Evolutionary conservation across 495 filamentous ascomycete species (phyloP), one percentile per base, ranked within the genome.

Genomic region (Penicillium paxilli): DNA sequence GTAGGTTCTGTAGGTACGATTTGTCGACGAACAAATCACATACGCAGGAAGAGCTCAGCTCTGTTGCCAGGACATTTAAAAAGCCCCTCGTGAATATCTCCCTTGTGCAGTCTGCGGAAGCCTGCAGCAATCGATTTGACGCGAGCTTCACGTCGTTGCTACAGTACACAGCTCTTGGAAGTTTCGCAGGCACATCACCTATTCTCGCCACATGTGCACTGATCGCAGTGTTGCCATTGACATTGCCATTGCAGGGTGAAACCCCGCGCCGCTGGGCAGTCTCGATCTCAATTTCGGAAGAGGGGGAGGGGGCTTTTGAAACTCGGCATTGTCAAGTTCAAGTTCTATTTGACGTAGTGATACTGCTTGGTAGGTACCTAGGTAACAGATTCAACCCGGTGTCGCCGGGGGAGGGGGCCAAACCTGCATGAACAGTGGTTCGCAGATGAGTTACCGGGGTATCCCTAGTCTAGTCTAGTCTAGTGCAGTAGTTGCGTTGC

Each of bases 361-460:
- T n/a, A n/a, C n/a, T n/a, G n/a, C n/a, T n/a, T n/a, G n/a, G n/a
- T n/a, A n/a, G n/a, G n/a, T n/a, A n/a, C n/a, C n/a, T n/a, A n/a
- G n/a, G n/a, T n/a, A n/a, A n/a, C 5, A 14, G 17, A 40, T 40
- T 40, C 33, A 37, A 5, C 35, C 21, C 21, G 41, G 5, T 22
- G 41, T 23, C 41, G 20, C 7, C 41, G 11, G 20, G 41, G 16
- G 11, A 10, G 41, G 16, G 44, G 38, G 49, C 46, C 50, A 50
- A 57, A 49, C 40, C 17, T 60, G 57, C 63, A 63, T 65, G 63
- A 65, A 65, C 63, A 46, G 44, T 32, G 21, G 63, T 63, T 63
- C 50, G 59, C 59, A 57, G 56, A 21, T 28, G n/a, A 32, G 19
- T 51, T 47, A 19, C 38, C 23, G 11, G 40, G 17, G 23, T 33